Evolutionary conservation across 805 yeast species (phyloP), one percentile per base, ranked within the genome.

Genomic region (Candida piceae): DNA sequence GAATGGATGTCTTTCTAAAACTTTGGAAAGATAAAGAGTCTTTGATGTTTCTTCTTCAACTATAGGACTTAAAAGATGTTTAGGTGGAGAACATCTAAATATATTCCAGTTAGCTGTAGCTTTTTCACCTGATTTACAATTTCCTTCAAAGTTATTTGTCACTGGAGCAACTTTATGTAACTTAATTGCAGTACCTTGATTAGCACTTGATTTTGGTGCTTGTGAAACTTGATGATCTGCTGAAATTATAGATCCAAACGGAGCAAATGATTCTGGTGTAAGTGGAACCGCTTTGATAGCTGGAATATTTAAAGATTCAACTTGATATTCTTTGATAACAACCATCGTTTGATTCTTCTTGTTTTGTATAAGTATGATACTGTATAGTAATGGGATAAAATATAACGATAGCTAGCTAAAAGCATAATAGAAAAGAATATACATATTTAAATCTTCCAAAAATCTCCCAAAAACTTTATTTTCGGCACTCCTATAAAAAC

Each of bases 181-280:
- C 51, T 89, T 89, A 5, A 74, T 66, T 1, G 97, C 97, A 2
- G 97, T 89, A n/a, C 97, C 97, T 53, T 89, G 88, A 61, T 89
- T 89, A 4, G 96, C 97, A 16, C 72, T 62, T 5, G 72, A 55
- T 22, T 69, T 57, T 26, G 58, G 53, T 34, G 69, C 63, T 1
- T 70, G 53, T 25, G 60, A 53, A 20, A 84, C 66, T 58, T 85
- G 94, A 49, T 86, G 84, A 41, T 74, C 75, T 3, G 94, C 84
- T 19, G 93, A 82, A 29, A 88, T 74, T 9, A 85, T 78, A 1
- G 82, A 76, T 1, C 97, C 97, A 55, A 69, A 88, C 3, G 69
- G 68, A 1, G 73, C 72, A 52, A 86, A 88, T 1, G 70, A 55
- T 25, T 70, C 76, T 0, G 88, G 88, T 0, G 90, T 78, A 32